These are phyloP conservation scores for Neoboletus subvelutipes DNA, from an alignment of 768 basidiomycete genomes.

Conservation along the genomic window DNA sequence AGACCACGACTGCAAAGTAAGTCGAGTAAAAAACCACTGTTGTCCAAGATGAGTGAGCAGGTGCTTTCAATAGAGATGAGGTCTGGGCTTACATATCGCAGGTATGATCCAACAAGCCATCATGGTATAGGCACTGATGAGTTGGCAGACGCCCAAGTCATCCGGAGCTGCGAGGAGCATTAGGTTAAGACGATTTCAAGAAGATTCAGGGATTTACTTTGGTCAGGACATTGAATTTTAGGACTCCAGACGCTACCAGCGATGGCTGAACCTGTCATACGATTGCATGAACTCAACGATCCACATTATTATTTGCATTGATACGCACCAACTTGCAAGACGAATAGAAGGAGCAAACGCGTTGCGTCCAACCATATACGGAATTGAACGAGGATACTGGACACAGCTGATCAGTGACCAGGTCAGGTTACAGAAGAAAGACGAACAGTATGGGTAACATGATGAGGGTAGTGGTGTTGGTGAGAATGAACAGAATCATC, in stretches of 20 bases:
- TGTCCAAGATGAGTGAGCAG: slow-evolving; percentile 5
- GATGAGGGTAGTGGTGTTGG: slow-evolving; percentile 40
- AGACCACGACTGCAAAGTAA: slow-evolving; percentile 41
- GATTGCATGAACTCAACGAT: not conserved
- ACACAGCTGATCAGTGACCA: not conserved
- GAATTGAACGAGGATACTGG: slow-evolving; percentile 47
- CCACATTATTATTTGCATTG: not conserved
- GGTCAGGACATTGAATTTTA: slow-evolving; percentile 42
- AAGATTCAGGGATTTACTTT: slow-evolving; percentile 34
- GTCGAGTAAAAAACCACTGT: slow-evolving; percentile 44
- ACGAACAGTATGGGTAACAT: slow-evolving; percentile 46
- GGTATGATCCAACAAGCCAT: slow-evolving; percentile 56
- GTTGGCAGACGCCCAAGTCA: slow-evolving; percentile 44
- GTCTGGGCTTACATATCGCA: slow-evolving; percentile 42
- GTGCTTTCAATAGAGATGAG: not conserved
- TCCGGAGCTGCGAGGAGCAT: slow-evolving; percentile 34
- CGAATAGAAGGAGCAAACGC: slow-evolving; percentile 45
- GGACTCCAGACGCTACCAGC: slow-evolving; percentile 44
- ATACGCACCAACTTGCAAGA: slow-evolving; percentile 47
- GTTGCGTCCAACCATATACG: slow-evolving; percentile 55
- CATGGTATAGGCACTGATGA: slow-evolving; percentile 49
- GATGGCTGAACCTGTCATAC: slow-evolving; percentile 39
- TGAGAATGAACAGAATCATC: slow-evolving; percentile 43
- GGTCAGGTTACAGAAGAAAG: not conserved
- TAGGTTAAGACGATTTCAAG: not conserved